Evolutionary conservation across 2,329 filamentous ascomycete genomes (phyloP).

Genomic region (Exophiala sp.): DNA sequence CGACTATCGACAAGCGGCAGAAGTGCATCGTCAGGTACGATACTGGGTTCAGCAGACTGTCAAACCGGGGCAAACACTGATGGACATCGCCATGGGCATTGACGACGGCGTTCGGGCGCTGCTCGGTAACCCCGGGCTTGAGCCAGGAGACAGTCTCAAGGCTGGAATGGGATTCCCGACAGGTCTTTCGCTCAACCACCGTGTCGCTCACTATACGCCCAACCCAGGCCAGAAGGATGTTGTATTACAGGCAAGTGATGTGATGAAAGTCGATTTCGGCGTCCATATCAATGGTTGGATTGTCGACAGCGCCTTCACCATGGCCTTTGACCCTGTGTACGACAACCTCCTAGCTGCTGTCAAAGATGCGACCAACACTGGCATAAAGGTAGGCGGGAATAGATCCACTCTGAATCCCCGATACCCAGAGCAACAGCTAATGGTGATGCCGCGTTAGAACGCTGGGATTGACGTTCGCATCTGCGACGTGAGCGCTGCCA

Average conservation of each 20-base stretch:
- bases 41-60: constrained; percentile 46
- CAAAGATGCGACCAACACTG: constrained; percentile 65
- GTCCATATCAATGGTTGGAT: constrained; percentile 76
- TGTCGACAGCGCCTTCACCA: constrained; percentile 74
- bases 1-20: constrained; percentile 53
- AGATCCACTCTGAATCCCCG: no score
- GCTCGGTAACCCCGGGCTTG: constrained; percentile 47
- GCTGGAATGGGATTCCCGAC: constrained; percentile 54
- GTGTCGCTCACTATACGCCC: constrained; percentile 52
- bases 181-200: constrained; percentile 50
- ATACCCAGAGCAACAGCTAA: constrained; percentile 5
- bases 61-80: constrained; percentile 47
- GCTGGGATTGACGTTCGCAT: constrained; percentile 53
- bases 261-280: constrained; percentile 78
- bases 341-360: constrained; percentile 69
- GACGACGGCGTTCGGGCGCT: constrained; percentile 51
- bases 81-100: constrained; percentile 48
- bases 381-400: constrained; percentile 45
- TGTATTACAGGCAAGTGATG: constrained; percentile 64
- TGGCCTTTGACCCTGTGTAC: constrained; percentile 68
- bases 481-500: constrained; percentile 51
- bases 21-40: constrained; percentile 52
- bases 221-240: constrained; percentile 61
- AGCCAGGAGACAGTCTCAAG: constrained; percentile 46
- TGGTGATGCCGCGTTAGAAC: constrained; percentile 32